Percentiles rank a stretch among this genome's conserved stretches.
Evolutionary conservation across 768 basidiomycete genomes (phyloP).

Genomic region (Mycena galopus): DNA sequence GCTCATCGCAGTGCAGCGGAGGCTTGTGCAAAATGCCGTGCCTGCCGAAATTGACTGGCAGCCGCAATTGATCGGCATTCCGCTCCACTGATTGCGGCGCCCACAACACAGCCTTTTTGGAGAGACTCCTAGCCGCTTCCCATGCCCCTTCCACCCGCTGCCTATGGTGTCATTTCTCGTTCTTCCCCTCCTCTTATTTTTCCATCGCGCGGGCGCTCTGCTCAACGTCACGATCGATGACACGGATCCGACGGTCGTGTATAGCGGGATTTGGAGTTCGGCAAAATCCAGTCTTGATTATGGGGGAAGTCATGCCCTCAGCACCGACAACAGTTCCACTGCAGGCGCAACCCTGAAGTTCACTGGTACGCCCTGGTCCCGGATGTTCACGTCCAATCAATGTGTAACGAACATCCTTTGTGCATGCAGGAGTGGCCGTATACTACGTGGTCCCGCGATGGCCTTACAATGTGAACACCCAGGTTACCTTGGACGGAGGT

Average conservation of each 20-base stretch:
- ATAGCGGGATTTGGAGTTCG: slow-evolving; percentile 6
- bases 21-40: no score
- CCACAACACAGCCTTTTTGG: no score
- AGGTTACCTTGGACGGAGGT: slow-evolving; percentile 54
- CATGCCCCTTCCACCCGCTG: neutral
- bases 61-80: no score
- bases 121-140: neutral
- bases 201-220: slow-evolving; percentile 11
- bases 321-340: slow-evolving; percentile 33
- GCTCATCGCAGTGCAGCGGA: no score
- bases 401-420: neutral
- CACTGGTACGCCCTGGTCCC: slow-evolving; percentile 47
- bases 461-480: slow-evolving; percentile 60
- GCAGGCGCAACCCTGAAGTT: slow-evolving; percentile 57
- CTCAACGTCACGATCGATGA: slow-evolving; percentile 34
- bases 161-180: neutral
- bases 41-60: no score
- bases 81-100: no score
- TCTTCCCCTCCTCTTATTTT: slow-evolving; percentile 5
- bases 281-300: slow-evolving; percentile 45
- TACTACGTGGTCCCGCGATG: slow-evolving; percentile 60
- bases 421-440: slow-evolving; percentile 60
- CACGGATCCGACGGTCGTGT: slow-evolving; percentile 7
- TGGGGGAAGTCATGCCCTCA: slow-evolving; percentile 47
- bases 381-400: neutral